A percentile compares a stretch with the other conserved stretches of the same genome.
phyloP scores from a whole-genome alignment of 176 grass and related monocot genomes.

The Oryza coarctata region DNA sequence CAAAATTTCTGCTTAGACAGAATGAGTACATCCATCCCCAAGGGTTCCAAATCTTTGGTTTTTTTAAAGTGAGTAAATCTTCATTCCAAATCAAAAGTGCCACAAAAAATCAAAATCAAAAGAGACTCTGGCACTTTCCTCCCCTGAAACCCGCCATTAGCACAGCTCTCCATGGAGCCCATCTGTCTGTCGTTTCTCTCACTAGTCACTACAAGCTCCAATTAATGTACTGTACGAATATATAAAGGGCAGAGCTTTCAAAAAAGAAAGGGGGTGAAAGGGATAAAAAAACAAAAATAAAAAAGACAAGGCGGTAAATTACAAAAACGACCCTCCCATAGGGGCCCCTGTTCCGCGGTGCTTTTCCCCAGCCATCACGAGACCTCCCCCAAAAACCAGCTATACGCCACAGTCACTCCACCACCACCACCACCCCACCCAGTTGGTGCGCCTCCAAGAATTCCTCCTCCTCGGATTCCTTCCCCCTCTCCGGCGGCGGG shows the following conservation, averaged over 20 bases:
- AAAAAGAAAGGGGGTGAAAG: neutral
- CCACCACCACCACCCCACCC: constrained; percentile 33
- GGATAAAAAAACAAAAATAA: constrained; percentile 4
- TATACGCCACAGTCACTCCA: constrained; percentile 12
- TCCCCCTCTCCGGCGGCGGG: neutral
- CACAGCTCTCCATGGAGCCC: constrained; percentile 29
- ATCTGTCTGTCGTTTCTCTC: constrained; percentile 24
- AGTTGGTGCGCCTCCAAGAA: constrained; percentile 31
- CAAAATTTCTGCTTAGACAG: neutral
- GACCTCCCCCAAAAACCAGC: constrained; percentile 14
- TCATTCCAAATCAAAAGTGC: neutral
- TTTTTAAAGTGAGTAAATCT: neutral
- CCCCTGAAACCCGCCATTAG: constrained; percentile 19
- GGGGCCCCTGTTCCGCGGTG: constrained; percentile 39
- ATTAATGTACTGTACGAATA: constrained; percentile 24
- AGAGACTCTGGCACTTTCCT: neutral
- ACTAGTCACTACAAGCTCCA: constrained; percentile 1
- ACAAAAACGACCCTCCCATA: constrained; percentile 25
- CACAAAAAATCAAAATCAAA: neutral
- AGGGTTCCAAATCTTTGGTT: neutral
- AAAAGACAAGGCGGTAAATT: constrained; percentile 48
- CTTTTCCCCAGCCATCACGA: constrained; percentile 63
- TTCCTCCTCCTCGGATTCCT: constrained; percentile 42
- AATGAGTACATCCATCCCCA: neutral
- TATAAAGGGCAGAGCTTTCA: constrained; percentile 42